These are phyloP conservation scores for Debaryomyces psychrophilus DNA, from an alignment of 1,139 yeast genomes.

Conservation along the genomic window DNA sequence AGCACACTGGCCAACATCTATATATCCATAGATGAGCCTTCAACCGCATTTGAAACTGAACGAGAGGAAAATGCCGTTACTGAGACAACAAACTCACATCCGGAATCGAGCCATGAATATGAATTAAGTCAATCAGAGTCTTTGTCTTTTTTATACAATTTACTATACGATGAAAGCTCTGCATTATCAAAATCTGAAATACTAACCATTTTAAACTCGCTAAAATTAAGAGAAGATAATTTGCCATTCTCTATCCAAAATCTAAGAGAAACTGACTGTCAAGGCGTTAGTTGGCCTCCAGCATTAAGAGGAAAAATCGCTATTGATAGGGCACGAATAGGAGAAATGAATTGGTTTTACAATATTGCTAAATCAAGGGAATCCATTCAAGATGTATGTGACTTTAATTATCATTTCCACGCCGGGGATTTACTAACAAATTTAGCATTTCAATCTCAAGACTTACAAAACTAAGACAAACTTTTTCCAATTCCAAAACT, in stretches of 20 bases:
- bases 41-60: not conserved
- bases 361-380: conserved; percentile 41
- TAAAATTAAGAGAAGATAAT: conserved; percentile 39
- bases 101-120: conserved; percentile 31
- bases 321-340: conserved; percentile 39
- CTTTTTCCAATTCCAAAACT: conserved; percentile 43
- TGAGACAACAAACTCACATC: not conserved
- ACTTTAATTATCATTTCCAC: not conserved
- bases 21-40: not conserved
- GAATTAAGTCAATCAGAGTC: conserved; percentile 48
- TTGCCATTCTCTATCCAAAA: conserved; percentile 33
- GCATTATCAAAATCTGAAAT: conserved; percentile 40
- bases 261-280: conserved; percentile 27
- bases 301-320: conserved; percentile 36
- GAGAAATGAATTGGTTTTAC: conserved; percentile 42
- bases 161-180: conserved; percentile 43
- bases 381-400: conserved; percentile 38
- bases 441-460: conserved; percentile 29
- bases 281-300: conserved; percentile 44
- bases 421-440: conserved; percentile 20
- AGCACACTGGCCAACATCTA: not conserved
- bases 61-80: not conserved
- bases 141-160: conserved; percentile 42
- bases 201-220: conserved; percentile 36
- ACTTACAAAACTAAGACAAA: conserved; percentile 30